Base-by-base conservation (phyloP, 805 yeast species). In the Spathaspora gorwiae region DNA sequence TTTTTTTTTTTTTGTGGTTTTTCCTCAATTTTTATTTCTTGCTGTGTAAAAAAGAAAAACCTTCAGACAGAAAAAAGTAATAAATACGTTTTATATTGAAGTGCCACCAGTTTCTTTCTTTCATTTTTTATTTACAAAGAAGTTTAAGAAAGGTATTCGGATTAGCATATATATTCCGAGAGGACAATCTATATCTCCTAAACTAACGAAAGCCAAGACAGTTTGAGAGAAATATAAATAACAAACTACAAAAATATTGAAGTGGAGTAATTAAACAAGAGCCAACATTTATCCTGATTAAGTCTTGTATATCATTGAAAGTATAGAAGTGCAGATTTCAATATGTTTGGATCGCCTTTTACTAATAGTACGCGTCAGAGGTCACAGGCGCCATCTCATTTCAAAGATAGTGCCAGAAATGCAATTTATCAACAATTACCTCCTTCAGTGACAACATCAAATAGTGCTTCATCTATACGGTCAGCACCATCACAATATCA, bases 381-480 rank as follows among this genome's bases (percentile, higher is more conserved):
- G 44, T 45, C 62, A 10, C 44, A 58, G 47, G 59, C 74, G 7
- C 76, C 76, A 9, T 51, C 66, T 7, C 72, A 66, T 27, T 70
- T 70, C 56, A 62, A 66, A 40, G 75, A 71, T 39, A 57, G 60
- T 31, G 76, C 76, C 35, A 59, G 76, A 54, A 67, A 61, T 52
- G 74, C 72, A 51, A 71, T 71, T 49, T 71, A 68, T 48, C 72
- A 66, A 47, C 73, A 68, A 49, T 59, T 71, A 27, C 71, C 72
- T 6, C 62, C 62, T 6, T 56, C 54, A 39, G 60, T 52, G 44
- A 49, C 45, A 53, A 36, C 30, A 9, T 11, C 11, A 15, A 19
- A 19, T 35, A 49, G 64, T 5, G 68, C 67, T 6, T 46, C 62
- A 4, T 61, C 72, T 10, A 60, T 70, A 42, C 67, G 72, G 45